Percentiles rank a stretch among this genome's conserved stretches.
phyloP scores from a whole-genome alignment of 176 grass and related monocot genomes.

The Poa annua region DNA sequence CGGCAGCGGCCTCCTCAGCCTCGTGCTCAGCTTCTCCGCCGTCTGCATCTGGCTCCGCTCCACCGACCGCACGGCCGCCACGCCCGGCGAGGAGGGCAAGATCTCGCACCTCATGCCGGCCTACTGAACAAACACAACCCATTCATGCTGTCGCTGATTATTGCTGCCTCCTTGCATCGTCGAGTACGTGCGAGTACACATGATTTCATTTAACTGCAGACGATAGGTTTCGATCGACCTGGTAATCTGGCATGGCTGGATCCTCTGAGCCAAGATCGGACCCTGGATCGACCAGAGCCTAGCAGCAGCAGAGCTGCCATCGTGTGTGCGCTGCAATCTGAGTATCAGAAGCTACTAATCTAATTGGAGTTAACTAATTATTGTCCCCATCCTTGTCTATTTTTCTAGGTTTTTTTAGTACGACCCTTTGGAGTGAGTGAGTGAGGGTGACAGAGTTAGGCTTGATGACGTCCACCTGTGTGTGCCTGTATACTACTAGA shows the following conservation, averaged over 20 bases:
- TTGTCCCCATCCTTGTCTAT: not conserved
- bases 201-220: not conserved
- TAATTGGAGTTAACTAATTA: conserved; percentile 12
- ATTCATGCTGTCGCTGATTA: not conserved
- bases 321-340: conserved; percentile 7
- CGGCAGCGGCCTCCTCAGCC: conserved; percentile 70
- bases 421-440: not conserved
- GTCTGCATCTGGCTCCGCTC: conserved; percentile 77
- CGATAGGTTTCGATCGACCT: not conserved
- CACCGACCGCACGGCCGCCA: conserved; percentile 45
- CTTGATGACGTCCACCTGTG: conserved; percentile 30
- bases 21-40: conserved; percentile 77
- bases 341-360: conserved; percentile 43
- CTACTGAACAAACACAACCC: conserved; percentile 45
- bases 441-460: not conserved
- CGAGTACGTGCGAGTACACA: not conserved
- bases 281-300: conserved; percentile 34
- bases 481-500: not conserved
- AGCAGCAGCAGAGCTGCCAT: conserved; percentile 5
- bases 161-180: not conserved
- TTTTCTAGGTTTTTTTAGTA: not conserved
- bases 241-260: conserved; percentile 27
- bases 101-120: conserved; percentile 84
- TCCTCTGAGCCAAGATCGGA: conserved; percentile 33
- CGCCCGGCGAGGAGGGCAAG: conserved; percentile 71